These are phyloP conservation scores for Macrophomina phaseolina DNA, from an alignment of 2,329 filamentous ascomycete species.

Conservation along the genomic window DNA sequence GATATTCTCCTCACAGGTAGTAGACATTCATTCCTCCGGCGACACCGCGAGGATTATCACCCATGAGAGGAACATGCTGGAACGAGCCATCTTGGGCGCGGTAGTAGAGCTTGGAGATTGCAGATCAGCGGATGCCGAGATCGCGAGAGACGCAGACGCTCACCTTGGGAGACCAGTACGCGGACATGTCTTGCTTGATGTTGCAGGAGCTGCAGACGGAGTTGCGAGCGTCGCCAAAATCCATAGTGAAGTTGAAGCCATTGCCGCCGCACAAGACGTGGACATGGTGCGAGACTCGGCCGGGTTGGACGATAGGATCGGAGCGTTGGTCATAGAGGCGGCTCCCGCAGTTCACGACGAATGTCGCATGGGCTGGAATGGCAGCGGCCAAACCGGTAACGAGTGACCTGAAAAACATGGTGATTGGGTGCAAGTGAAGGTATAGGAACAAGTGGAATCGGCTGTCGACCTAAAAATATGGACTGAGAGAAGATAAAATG, in stretches of 20 bases:
- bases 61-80: conserved; percentile 65
- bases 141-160: too few relatives aligned
- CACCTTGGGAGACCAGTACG: conserved; percentile 78
- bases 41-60: conserved; percentile 49
- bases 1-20: conserved; percentile 58
- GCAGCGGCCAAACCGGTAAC: conserved; percentile 31
- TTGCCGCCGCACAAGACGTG: conserved; percentile 75
- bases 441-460: background rate
- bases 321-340: conserved; percentile 65
- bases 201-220: conserved; percentile 74
- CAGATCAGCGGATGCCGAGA: too few relatives aligned
- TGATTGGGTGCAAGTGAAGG: background rate
- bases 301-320: conserved; percentile 73
- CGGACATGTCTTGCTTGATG: conserved; percentile 71
- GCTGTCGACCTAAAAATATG: background rate
- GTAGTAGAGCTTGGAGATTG: conserved; percentile 57
- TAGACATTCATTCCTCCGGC: conserved; percentile 74
- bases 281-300: conserved; percentile 64
- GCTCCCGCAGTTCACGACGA: conserved; percentile 68
- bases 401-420: conserved; percentile 29
- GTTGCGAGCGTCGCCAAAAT: conserved; percentile 62
- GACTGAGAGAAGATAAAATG: background rate
- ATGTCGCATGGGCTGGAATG: conserved; percentile 58
- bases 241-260: conserved; percentile 67
- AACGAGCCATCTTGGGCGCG: conserved; percentile 65